Base-by-base conservation (phyloP, 1,284 basidiomycete species). In the Cryptococcus sp. region DNA sequence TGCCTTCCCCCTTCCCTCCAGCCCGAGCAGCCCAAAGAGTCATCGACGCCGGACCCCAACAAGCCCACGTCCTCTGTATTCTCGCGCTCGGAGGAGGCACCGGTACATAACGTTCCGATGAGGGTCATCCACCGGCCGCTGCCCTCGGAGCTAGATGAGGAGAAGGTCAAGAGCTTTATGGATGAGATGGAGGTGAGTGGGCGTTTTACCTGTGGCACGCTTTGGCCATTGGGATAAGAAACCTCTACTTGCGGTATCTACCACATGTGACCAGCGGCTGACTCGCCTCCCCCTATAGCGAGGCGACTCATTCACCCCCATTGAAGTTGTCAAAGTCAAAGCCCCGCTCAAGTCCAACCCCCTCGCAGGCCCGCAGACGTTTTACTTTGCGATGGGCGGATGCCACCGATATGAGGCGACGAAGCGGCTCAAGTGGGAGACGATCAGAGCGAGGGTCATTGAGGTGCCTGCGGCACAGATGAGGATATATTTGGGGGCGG, bases 331-430 rank as follows among this genome's bases (percentile, higher is more conserved):
- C 49, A 70, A 77, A 59, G 76, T 76, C 7, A 65, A 63, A 46
- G 67, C 68, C 1, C 68, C 64, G 20, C 66, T 75, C 51, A 70
- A 70, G 45, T 56, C 50, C 13, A 66, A 71, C 24, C 65, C 70
- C 11, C 58, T 63, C 0, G 64, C 69, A 3, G 61, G 61, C 0
- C 16, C 55, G 2, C 66, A 75, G 37, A 65, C 60, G 18, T 78
- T 76, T 53, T 79, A 78, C 62, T 77, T 77, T 52, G 65, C 73
- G 0, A 72, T 79, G 62, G 78, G 77, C 0, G 78, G 77, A 0
- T 79, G 78, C 61, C 78, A 79, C 54, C 53, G 77, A 66, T 79
- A 69, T 57, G 78, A 79, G 57, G 78, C 77, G 3, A 75, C 75
- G 36, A 76, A 76, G 52, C 65, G 77, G 1, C 60, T 78, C 0